Evolutionary conservation across 2,329 filamentous ascomycete genomes (phyloP).

Genomic region (Exophiala bonariae): DNA sequence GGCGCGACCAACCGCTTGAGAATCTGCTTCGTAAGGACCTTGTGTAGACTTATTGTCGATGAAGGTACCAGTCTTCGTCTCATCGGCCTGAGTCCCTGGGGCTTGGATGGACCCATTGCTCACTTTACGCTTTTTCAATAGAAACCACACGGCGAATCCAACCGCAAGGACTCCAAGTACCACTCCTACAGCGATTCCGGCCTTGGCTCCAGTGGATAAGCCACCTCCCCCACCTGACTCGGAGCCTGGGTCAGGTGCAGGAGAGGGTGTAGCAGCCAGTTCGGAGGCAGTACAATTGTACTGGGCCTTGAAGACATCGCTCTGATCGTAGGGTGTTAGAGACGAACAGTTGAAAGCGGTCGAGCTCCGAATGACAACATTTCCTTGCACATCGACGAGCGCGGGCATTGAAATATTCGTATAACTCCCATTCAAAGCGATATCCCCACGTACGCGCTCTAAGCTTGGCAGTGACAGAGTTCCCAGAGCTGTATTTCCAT

Average conservation of each 20-base stretch:
- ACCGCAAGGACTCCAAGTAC: not conserved
- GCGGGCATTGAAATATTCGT: not conserved
- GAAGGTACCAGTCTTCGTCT: too few relatives aligned
- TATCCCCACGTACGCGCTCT: not conserved
- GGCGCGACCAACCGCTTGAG: too few relatives aligned
- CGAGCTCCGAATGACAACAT: not conserved
- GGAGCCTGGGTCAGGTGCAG: not conserved
- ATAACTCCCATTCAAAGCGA: not conserved
- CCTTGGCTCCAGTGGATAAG: not conserved
- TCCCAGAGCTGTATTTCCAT: not conserved
- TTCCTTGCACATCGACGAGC: not conserved
- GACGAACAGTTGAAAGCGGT: not conserved
- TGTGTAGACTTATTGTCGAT: too few relatives aligned
- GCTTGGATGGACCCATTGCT: too few relatives aligned
- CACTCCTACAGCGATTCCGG: not conserved
- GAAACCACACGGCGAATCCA: not conserved
- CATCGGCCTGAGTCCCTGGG: too few relatives aligned
- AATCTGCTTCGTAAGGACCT: too few relatives aligned
- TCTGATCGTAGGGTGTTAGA: not conserved
- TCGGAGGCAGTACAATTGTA: not conserved
- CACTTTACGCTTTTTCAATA: not conserved
- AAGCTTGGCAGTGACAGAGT: not conserved
- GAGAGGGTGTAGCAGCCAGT: not conserved
- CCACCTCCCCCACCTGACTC: not conserved
- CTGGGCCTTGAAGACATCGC: not conserved